Evolutionary conservation across 805 yeast genomes (phyloP).

Genomic region (Pichia scutulata): DNA sequence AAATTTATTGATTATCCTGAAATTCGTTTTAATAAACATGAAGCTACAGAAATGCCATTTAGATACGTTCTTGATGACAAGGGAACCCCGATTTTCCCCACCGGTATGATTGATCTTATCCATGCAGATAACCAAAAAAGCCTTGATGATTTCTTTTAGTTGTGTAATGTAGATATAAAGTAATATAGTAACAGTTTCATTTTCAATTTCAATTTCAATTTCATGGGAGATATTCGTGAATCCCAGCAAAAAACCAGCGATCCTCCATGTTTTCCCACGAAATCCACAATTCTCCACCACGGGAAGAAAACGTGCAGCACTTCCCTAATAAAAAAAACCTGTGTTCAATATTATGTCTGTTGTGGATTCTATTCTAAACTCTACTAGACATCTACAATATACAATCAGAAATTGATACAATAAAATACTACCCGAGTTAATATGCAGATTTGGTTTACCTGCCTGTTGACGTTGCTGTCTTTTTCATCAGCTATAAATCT

Average conservation of each 20-base stretch:
- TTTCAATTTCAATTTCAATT: not conserved
- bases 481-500: not conserved
- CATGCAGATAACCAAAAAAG: slow-evolving; percentile 79
- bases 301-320: not conserved
- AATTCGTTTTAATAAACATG: slow-evolving; percentile 77
- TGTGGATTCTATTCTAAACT: no score
- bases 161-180: not conserved
- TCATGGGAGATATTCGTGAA: not conserved
- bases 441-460: not conserved
- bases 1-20: slow-evolving; percentile 91
- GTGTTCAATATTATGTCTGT: not conserved
- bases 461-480: not conserved
- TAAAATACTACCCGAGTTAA: not conserved
- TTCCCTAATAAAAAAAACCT: not conserved
- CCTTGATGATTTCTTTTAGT: slow-evolving; percentile 56
- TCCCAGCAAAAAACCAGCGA: not conserved
- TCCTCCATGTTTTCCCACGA: no score
- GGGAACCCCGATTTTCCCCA: slow-evolving; percentile 77
- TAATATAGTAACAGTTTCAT: not conserved
- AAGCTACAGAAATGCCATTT: slow-evolving; percentile 97
- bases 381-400: no score
- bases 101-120: slow-evolving; percentile 84
- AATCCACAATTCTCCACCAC: not conserved
- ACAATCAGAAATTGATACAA: not conserved
- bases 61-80: slow-evolving; percentile 65